phyloP scores from a whole-genome alignment of 2,329 filamentous ascomycete species.

The Cladophialophora psammophila region DNA sequence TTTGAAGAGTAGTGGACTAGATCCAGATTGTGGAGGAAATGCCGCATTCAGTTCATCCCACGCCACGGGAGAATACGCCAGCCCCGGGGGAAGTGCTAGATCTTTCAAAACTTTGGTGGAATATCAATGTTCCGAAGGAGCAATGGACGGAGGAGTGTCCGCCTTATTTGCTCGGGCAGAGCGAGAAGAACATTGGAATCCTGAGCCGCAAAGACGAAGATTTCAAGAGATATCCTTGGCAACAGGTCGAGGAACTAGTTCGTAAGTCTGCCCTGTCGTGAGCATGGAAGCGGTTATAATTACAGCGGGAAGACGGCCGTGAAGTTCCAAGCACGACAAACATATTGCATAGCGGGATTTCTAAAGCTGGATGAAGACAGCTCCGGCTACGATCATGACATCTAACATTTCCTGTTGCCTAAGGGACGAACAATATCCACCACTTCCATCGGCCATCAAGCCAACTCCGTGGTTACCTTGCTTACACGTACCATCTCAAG shows the following conservation, averaged over 20 bases:
- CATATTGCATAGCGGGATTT: background rate
- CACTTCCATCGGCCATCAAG: conserved; percentile 78
- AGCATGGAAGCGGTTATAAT: background rate
- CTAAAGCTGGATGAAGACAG: background rate
- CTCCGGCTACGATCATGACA: background rate
- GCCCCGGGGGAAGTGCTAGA: conserved; percentile 39
- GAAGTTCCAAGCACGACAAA: background rate
- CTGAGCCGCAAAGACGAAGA: conserved; percentile 73
- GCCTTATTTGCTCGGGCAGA: conserved; percentile 68
- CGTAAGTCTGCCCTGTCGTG: conserved; percentile 43
- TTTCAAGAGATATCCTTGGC: conserved; percentile 73
- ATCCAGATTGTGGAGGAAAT: conserved; percentile 20
- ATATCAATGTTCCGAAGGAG: conserved; percentile 74
- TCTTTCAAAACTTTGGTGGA: conserved; percentile 71
- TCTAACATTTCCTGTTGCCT: conserved; percentile 11
- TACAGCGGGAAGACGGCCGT: background rate
- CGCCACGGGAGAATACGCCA: conserved; percentile 28
- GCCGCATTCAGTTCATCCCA: conserved; percentile 37
- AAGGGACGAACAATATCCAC: conserved; percentile 72
- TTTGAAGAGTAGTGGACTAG: background rate
- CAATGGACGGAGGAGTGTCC: conserved; percentile 74
- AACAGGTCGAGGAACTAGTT: conserved; percentile 70
- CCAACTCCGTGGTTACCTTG: conserved; percentile 78
- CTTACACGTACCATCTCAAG: conserved; percentile 70
- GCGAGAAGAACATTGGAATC: conserved; percentile 72